phyloP scores from a whole-genome alignment of 345 rosid species.

The Erodium maritimum region DNA sequence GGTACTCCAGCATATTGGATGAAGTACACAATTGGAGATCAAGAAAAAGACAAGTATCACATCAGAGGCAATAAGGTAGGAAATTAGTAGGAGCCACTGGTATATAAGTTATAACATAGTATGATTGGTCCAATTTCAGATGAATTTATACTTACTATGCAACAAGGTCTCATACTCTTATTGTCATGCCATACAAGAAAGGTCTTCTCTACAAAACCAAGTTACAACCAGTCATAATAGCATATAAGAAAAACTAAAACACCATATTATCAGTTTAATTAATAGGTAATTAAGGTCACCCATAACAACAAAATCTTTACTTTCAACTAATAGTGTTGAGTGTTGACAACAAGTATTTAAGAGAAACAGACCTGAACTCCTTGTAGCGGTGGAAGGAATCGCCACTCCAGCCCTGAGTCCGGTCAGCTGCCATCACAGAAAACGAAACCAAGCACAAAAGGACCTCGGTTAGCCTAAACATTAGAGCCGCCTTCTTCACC shows the following conservation, averaged over 20 bases:
- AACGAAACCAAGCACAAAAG: conserved; percentile 79
- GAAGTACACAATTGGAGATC: background rate
- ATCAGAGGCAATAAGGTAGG: too few species aligned
- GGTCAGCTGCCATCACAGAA: conserved; percentile 91
- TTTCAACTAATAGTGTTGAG: too few species aligned
- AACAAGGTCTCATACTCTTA: too few species aligned
- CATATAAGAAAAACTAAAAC: background rate
- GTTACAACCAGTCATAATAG: background rate
- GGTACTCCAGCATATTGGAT: background rate
- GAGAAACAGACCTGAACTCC: conserved; percentile 57
- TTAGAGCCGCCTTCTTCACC: conserved; percentile 36
- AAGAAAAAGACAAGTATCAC: background rate
- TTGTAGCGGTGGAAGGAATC: conserved; percentile 89
- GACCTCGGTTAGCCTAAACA: conserved; percentile 54
- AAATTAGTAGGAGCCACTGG: too few species aligned
- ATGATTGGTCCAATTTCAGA: too few species aligned
- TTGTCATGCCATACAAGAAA: background rate
- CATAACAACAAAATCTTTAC: background rate
- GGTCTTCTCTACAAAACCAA: background rate
- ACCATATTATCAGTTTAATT: background rate
- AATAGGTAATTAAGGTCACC: background rate
- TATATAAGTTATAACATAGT: too few species aligned
- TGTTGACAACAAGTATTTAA: too few species aligned
- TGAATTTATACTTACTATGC: too few species aligned
- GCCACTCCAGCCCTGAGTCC: conserved; percentile 96